Conservation (phyloP, 176 grass and related monocot species). For the Aegilops speltoides region DNA sequence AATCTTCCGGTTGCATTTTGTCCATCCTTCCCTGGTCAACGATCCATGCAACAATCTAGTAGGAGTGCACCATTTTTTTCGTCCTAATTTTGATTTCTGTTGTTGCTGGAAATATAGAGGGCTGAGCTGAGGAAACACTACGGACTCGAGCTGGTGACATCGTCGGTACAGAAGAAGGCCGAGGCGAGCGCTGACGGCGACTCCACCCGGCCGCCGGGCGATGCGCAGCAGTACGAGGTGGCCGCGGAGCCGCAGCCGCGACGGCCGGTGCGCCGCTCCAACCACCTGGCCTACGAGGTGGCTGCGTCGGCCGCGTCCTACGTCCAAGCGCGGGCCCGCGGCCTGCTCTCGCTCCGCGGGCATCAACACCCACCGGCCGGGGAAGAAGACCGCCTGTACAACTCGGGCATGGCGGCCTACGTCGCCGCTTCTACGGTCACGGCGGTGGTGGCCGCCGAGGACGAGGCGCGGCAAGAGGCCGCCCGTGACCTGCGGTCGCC, state of each 20-base stretch:
- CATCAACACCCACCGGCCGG: neutral
- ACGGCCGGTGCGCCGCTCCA: slow-evolving; percentile 41
- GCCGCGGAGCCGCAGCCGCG: slow-evolving; percentile 45
- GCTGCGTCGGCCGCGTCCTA: slow-evolving; percentile 90
- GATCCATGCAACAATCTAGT: neutral
- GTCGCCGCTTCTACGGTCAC: slow-evolving; percentile 90
- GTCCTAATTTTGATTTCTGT: neutral
- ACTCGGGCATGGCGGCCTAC: slow-evolving; percentile 80
- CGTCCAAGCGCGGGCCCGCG: slow-evolving; percentile 61
- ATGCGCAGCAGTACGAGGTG: slow-evolving; percentile 8
- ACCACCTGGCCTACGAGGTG: slow-evolving; percentile 78
- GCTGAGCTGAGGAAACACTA: slow-evolving; percentile 67
- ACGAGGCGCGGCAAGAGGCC: slow-evolving; percentile 75
- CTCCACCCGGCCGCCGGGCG: slow-evolving; percentile 35
- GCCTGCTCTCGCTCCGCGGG: slow-evolving; percentile 53
- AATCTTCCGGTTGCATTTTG: neutral
- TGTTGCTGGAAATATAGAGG: slow-evolving; percentile 26
- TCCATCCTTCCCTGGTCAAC: neutral
- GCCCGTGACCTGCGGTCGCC: slow-evolving; percentile 87
- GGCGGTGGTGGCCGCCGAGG: slow-evolving; percentile 92
- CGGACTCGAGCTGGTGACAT: slow-evolving; percentile 59
- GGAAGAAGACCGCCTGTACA: slow-evolving; percentile 42
- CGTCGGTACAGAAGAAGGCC: slow-evolving; percentile 77
- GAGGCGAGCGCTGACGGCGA: slow-evolving; percentile 55
- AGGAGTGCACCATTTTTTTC: neutral